Conservation (phyloP, 164 flowering plant genomes). For the Stephania yunnanensis region DNA sequence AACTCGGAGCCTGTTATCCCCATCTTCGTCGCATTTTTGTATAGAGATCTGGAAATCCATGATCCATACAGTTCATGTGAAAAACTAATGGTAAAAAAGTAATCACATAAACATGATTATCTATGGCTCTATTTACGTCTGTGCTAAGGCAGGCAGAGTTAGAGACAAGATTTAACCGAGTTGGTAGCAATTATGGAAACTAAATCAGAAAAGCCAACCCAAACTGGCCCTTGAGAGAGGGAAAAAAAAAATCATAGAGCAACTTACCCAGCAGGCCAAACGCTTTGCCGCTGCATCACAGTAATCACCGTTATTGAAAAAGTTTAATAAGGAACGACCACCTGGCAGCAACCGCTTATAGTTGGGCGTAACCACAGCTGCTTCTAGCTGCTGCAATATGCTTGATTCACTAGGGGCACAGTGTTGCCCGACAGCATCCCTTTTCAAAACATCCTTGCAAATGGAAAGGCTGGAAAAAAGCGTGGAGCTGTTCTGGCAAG, state of each 20-base stretch:
- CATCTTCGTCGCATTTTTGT: conserved; percentile 88
- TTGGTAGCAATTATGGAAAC: neutral
- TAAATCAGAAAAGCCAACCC: neutral
- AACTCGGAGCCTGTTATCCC: conserved; percentile 91
- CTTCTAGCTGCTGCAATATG: conserved; percentile 89
- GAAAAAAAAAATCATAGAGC: too few species aligned
- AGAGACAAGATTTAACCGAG: neutral
- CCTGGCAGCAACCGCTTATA: conserved; percentile 82
- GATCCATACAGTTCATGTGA: neutral
- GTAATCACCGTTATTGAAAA: conserved; percentile 51
- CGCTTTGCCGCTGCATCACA: conserved; percentile 89
- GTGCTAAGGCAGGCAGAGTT: neutral
- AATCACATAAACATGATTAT: neutral
- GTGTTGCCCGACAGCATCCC: conserved; percentile 69
- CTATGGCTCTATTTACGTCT: neutral
- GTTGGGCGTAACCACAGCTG: conserved; percentile 90
- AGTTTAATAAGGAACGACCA: conserved; percentile 59
- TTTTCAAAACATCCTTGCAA: conserved; percentile 67
- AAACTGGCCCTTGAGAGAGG: too few species aligned
- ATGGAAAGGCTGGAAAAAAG: conserved; percentile 71
- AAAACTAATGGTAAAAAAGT: neutral
- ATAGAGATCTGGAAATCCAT: conserved; percentile 73
- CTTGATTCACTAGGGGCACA: conserved; percentile 94
- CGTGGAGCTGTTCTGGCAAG: conserved; percentile 87
- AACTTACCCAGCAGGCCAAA: conserved; percentile 95